Evolutionary conservation across 2,329 filamentous ascomycete genomes (phyloP), one percentile per base, ranked within the genome.

Genomic region (Calonectria pteridis): DNA sequence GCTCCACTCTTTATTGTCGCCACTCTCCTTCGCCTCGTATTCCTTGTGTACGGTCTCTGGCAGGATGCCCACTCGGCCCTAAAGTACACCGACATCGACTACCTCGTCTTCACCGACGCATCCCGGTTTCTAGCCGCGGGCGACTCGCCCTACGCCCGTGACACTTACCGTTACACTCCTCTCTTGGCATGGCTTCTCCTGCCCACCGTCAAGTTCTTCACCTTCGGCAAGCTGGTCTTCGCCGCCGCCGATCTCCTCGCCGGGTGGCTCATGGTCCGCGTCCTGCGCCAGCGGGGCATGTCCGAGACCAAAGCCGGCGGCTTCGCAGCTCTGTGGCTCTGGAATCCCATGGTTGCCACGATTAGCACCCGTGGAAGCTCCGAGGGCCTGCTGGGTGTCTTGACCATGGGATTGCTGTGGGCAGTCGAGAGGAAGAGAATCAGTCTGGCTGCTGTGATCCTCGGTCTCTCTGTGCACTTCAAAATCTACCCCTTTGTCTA

Each of bases 401-500:
- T 98, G 82, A 95, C 98, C 7, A 92, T 95, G 74, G 94, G 91
- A 0, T 84, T 98, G 43, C 85, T 99, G 14, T 98, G 95, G 94
- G 94, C 96, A 0, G 93, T 94, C 1, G 86, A 95, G 76, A 87
- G 90, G 66, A 88, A 88, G 65, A 87, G 87, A n/a, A 86, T 94
- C 23, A 81, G 85, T 1, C 82, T 97, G 11, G 94, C 95, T 0
- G 96, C 94, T 0, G 76, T 92, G 3, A 84, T 98, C 35, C 87
- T 99, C 3, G 97, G 97, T 0, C 85, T 98, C 33, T 92, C 92
- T 1, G 96, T 98, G 31, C 97, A 99, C 85, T 97, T 99, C 86
- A 99, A 99, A 88, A 98, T 99, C 74, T 99, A 99, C 81, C 97
- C 97, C 0, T 98, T 98, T 84, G 95, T 99, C 73, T 99, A 99